Percentiles rank a stretch among this genome's conserved stretches.
Evolutionary conservation across 176 grass and related monocot species (phyloP).

Genomic region (Musa troglodytarum): DNA sequence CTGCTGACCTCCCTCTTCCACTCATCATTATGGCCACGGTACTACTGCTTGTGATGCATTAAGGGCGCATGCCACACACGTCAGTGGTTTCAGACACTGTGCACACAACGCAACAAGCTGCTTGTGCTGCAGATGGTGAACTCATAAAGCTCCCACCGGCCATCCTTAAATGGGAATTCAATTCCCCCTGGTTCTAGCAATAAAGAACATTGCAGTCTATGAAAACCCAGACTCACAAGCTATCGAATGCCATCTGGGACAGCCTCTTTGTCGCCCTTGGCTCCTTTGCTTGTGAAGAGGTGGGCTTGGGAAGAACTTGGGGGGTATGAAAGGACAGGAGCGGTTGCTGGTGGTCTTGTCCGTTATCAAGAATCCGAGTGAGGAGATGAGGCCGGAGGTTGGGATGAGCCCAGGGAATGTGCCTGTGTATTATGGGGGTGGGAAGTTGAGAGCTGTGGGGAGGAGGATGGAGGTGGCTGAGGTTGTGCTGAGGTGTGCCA

Average conservation of each 20-base stretch:
- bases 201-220: too few species aligned
- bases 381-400: slow-evolving; percentile 6
- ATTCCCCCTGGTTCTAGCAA: not conserved
- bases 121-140: too few species aligned
- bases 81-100: too few species aligned
- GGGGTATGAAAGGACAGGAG: not conserved
- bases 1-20: too few species aligned
- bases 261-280: not conserved
- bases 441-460: slow-evolving; percentile 43
- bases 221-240: not conserved
- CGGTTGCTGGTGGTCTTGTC: not conserved
- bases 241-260: not conserved
- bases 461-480: slow-evolving; percentile 58
- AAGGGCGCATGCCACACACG: too few species aligned
- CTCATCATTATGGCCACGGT: too few species aligned
- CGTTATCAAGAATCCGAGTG: too few species aligned
- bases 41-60: too few species aligned
- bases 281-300: not conserved
- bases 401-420: slow-evolving; percentile 61
- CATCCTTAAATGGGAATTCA: not conserved
- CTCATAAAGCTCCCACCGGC: not conserved
- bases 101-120: too few species aligned
- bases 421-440: slow-evolving; percentile 57
- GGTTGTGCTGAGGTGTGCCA: slow-evolving; percentile 50
- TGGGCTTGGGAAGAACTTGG: not conserved